phyloP scores from a whole-genome alignment of 768 basidiomycete species.

The Psilocybe sp. region DNA sequence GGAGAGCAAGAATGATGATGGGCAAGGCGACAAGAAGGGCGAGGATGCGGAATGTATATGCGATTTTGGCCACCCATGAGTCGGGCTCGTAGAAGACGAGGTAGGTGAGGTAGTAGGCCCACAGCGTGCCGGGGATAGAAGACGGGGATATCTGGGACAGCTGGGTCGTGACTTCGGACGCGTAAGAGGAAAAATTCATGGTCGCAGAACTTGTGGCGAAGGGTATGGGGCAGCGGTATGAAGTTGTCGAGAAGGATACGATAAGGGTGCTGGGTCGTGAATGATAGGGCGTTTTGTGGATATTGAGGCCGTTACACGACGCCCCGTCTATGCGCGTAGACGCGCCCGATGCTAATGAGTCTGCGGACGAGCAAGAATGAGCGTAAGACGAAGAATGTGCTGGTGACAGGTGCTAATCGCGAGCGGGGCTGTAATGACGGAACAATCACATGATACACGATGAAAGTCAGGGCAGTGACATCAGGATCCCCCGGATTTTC shows the following conservation, averaged over 20 bases:
- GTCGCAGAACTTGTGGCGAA: neutral
- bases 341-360: too few relatives aligned
- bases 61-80: constrained; percentile 67
- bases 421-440: neutral
- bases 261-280: too few relatives aligned
- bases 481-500: too few relatives aligned
- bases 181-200: constrained; percentile 34
- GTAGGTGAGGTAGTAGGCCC: constrained; percentile 59
- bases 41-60: constrained; percentile 62
- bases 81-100: constrained; percentile 61
- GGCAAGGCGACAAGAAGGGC: constrained; percentile 64
- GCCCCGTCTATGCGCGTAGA: too few relatives aligned
- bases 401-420: too few relatives aligned
- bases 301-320: too few relatives aligned
- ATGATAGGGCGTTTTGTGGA: too few relatives aligned
- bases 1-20: constrained; percentile 47
- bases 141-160: constrained; percentile 26
- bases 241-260: neutral
- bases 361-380: too few relatives aligned
- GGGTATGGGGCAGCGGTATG: neutral
- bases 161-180: constrained; percentile 26
- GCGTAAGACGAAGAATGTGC: too few relatives aligned
- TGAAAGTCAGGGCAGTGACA: neutral
- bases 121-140: constrained; percentile 43
- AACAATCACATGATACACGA: neutral